These are phyloP conservation scores for Chenopodium berlandieri DNA, from an alignment of 148 eudicot genomes.

Conservation along the genomic window DNA sequence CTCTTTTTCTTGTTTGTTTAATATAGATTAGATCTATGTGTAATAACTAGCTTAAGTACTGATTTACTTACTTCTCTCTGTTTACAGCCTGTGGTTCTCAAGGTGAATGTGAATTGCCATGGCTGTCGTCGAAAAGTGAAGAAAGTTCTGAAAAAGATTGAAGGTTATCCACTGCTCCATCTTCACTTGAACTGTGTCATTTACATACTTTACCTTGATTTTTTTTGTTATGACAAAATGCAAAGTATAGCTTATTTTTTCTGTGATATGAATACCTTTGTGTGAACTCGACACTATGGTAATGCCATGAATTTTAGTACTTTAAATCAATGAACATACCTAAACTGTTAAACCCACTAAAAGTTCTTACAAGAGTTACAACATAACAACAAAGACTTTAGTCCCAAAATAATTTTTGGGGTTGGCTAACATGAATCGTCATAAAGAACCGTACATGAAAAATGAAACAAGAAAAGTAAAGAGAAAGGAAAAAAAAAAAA, in stretches of 20 bases:
- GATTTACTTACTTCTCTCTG: neutral
- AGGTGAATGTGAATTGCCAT: conserved; percentile 47
- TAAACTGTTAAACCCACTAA: no score
- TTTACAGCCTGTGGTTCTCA: conserved; percentile 47
- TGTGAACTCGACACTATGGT: neutral
- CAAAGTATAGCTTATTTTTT: neutral
- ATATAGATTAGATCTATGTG: neutral
- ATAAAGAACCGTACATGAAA: no score
- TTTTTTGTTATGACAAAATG: neutral
- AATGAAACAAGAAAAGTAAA: no score
- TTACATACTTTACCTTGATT: neutral
- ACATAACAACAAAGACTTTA: no score
- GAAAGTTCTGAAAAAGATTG: conserved; percentile 53
- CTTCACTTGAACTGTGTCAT: neutral
- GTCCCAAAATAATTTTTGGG: no score
- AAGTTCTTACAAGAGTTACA: neutral
- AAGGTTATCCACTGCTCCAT: conserved; percentile 36
- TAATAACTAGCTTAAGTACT: neutral
- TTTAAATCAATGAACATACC: neutral
- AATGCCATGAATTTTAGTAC: neutral
- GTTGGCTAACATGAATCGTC: no score
- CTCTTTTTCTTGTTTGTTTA: neutral
- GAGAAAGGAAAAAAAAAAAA: no score
- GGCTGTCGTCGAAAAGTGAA: conserved; percentile 54
- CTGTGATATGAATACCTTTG: neutral